Conservation (phyloP, 2,329 filamentous ascomycete genomes). For the Dryadomyces quercus-mongolicae region DNA sequence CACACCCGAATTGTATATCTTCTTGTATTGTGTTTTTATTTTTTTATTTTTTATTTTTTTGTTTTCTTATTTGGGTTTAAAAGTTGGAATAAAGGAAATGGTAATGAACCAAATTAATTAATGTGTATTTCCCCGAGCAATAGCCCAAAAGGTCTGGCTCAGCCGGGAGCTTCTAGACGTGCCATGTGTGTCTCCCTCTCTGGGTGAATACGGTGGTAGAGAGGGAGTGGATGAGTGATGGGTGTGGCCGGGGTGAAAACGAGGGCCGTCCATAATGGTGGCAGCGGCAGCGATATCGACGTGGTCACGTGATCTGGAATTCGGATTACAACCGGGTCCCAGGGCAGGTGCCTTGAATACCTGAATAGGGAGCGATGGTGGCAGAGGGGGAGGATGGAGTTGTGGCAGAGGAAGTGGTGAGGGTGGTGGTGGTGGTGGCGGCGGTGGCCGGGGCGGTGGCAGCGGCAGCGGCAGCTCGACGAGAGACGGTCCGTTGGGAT, state of each 20-base stretch:
- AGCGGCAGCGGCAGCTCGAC: background rate
- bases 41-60: too few relatives aligned
- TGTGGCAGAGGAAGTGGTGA: background rate
- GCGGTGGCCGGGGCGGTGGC: background rate
- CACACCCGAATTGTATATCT: too few relatives aligned
- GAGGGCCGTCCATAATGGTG: background rate
- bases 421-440: background rate
- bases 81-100: too few relatives aligned
- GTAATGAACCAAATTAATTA: background rate
- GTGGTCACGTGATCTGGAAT: background rate
- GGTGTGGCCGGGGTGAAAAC: background rate
- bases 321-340: background rate
- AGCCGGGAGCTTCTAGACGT: background rate
- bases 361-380: background rate
- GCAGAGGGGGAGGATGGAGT: background rate
- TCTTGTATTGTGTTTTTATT: too few relatives aligned
- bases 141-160: background rate
- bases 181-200: background rate
- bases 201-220: background rate
- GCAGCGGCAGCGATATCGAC: background rate
- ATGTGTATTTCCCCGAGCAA: background rate
- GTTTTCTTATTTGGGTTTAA: too few relatives aligned
- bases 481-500: background rate
- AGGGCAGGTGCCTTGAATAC: background rate
- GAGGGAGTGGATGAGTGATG: background rate